These are phyloP conservation scores for Imleria badia DNA, from an alignment of 768 basidiomycete genomes.

Conservation along the genomic window DNA sequence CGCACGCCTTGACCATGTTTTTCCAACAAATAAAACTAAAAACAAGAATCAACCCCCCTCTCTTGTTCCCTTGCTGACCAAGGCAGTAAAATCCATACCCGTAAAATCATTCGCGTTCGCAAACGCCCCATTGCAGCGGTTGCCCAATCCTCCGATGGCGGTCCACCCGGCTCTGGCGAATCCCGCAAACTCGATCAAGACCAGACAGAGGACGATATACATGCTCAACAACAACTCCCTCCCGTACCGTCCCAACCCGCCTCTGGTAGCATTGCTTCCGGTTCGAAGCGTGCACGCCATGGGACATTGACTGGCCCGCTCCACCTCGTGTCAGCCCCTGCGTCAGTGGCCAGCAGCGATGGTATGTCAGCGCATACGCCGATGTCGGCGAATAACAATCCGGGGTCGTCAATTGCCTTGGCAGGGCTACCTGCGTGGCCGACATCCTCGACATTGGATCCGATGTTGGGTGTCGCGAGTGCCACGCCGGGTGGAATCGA, in stretches of 20 bases:
- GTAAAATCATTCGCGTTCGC: conserved; percentile 86
- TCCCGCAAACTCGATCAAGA: conserved; percentile 30
- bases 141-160: conserved; percentile 18
- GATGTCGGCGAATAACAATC: conserved; percentile 10
- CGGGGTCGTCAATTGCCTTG: conserved; percentile 20
- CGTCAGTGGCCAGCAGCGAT: conserved; percentile 15
- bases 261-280: not conserved
- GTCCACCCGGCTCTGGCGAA: conserved; percentile 8
- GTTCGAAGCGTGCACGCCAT: conserved; percentile 30
- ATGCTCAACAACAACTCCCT: conserved; percentile 8
- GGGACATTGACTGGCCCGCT: conserved; percentile 25
- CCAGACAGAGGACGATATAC: conserved; percentile 23
- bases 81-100: conserved; percentile 92
- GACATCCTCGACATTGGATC: conserved; percentile 28
- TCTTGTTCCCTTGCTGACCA: conserved; percentile 93
- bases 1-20: not conserved
- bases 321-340: conserved; percentile 18
- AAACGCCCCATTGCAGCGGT: conserved; percentile 57
- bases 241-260: conserved; percentile 10
- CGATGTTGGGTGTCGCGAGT: conserved; percentile 33
- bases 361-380: conserved; percentile 22
- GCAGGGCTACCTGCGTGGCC: conserved; percentile 36
- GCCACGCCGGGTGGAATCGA: conserved; percentile 34
- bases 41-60: conserved; percentile 78
- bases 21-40: not conserved